Base-by-base conservation (phyloP, 2,329 filamentous ascomycete genomes). In the Microcyclospora pomicola region DNA sequence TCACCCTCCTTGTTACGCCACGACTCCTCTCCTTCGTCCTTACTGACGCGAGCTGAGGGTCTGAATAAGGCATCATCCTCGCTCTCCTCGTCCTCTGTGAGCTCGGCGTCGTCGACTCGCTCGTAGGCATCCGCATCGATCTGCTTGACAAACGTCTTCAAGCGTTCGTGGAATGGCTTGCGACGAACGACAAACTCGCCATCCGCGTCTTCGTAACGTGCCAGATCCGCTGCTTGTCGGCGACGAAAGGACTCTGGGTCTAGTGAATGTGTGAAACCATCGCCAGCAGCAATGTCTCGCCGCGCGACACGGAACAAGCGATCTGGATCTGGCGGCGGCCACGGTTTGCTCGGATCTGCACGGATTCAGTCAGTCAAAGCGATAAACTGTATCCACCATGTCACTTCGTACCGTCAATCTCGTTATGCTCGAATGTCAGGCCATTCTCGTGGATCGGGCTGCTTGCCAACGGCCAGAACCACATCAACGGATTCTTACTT, bases 1-100 rank as follows among this genome's bases (percentile, higher is more conserved):
- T 88, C 81, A 1, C 82, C 83, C 37, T 88, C 82, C 0, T 73
- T 68, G 47, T 87, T 88, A 0, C 69, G 74, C 82, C 82, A 91
- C 5, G 64, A 71, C 31, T 69, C 68, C 50, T 73, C 67, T 5
- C 70, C 19, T 10, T 9, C 38, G 28, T 31, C 45, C 6, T 49
- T 44, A 28, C 11, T 42, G 15, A 9, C 27, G 16, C 45, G 48
- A 14, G 6, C 9, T 13, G 12, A 27, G 9, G 12, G 13, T 28
- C 12, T 53, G 33, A 48, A 15, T 31, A 6, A n/a, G 36, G 27
- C 11, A 35, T 38, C 29, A 10, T 59, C 52, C 31, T 58, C 54
- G 15, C 55, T 54, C 5, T 50, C 52, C 15, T 45, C 45, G 13
- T 51, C 72, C 9, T 58, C 63, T 19, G 68, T 68, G 1, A 72